Evolutionary conservation across 805 yeast species (phyloP), one percentile per base, ranked within the genome.

Genomic region (Yarrowia yakushimensis): DNA sequence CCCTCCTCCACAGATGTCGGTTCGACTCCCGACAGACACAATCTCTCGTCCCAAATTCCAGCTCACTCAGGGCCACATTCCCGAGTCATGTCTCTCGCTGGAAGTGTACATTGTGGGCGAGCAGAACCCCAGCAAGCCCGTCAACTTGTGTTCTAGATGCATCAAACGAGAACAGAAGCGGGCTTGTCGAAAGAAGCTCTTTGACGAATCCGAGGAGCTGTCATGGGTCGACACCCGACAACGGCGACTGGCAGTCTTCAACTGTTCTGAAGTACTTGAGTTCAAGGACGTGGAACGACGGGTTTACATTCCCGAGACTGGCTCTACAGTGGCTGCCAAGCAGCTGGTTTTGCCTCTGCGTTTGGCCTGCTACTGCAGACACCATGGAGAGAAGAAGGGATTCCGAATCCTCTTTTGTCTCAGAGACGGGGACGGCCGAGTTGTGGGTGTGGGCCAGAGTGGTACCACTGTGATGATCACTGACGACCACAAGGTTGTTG

Each of bases 301-400:
- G 7, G 61, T 39, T 2, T 39, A 41, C 48, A 39, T 55, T 12
- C 25, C 52, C 11, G 52, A 42, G 27, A 12, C 33, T 10, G 62
- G 62, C 2, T 17, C 54, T 25, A 41, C 52, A 2, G 66, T 67
- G 9, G 63, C 68, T 43, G 71, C 73, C 15, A 78, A 76, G 52
- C 70, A 69, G 46, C 69, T 83, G 22, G 84, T 80, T 55, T 71
- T 85, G 4, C 82, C 83, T n/a, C 77, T 97, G 17, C 83, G 99
- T 74, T 84, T 94, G 41, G 93, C 93, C 11, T 93, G 99, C 73
- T 93, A 94, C 73, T 94, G 98, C 76, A 83, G 98, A 67, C 99
- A 94, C 74, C 99, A 94, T 73, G 84, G 85, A 66, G 97, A 92
- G 66, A 78, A 85, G 15, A 81, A 81, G 46, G 99, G 99, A 0